Evolutionary conservation across 1,284 basidiomycete species (phyloP).

Genomic region (Singerocomus inundabilis): DNA sequence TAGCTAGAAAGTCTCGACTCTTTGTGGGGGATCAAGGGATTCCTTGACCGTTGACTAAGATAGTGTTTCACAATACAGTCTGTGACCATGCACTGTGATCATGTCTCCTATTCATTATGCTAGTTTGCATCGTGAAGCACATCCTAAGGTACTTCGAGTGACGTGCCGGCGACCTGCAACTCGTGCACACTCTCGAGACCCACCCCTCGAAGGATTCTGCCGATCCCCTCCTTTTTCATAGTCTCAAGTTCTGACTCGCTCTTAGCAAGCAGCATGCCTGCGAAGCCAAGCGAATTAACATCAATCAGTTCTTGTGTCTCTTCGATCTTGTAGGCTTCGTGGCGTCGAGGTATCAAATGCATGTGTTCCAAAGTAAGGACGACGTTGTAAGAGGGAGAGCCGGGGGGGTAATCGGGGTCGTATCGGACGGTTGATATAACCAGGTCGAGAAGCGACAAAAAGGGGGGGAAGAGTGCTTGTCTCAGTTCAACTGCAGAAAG

Average conservation of each 20-base stretch:
- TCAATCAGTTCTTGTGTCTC: conserved; percentile 56
- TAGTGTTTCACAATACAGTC: not conserved
- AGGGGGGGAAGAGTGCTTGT: conserved; percentile 56
- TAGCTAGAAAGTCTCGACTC: conserved; percentile 43
- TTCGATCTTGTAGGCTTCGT: conserved; percentile 51
- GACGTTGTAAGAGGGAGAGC: conserved; percentile 78
- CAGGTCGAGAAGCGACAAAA: conserved; percentile 76
- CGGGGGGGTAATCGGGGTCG: conserved; percentile 55
- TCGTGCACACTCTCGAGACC: conserved; percentile 65
- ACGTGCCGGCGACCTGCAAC: conserved; percentile 47
- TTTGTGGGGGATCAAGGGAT: conserved; percentile 40
- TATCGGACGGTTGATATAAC: conserved; percentile 73
- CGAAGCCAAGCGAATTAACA: conserved; percentile 85
- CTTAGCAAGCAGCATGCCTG: conserved; percentile 82
- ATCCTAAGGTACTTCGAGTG: conserved; percentile 27
- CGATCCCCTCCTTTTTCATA: conserved; percentile 59
- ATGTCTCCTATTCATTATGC: not conserved
- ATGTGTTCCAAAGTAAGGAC: conserved; percentile 81
- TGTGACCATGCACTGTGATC: not conserved
- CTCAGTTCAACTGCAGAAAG: conserved; percentile 51
- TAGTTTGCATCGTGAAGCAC: not conserved
- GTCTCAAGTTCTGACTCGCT: conserved; percentile 70
- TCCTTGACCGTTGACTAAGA: conserved; percentile 28
- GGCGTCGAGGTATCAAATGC: conserved; percentile 74
- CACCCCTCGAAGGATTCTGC: conserved; percentile 59